Evolutionary conservation across 1,284 basidiomycete species (phyloP), one percentile per base, ranked within the genome.

Genomic region (Trametes pubescens): DNA sequence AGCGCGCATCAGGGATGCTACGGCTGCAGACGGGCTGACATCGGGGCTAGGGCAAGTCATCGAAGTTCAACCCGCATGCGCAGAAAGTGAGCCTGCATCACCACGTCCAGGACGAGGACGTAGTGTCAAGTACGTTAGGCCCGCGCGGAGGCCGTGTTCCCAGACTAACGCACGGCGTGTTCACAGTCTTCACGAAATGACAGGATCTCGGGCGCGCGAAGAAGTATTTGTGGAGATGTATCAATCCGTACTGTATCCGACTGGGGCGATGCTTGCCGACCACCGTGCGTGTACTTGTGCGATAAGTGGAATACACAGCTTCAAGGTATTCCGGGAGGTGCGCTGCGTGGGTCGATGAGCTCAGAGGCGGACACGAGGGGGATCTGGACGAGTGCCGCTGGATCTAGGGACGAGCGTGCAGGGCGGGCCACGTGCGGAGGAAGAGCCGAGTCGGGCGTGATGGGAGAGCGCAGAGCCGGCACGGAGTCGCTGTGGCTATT

Each of bases 21-120:
- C 58, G 51, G 58, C 14, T 61, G 54, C 51, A 53, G 44, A 49
- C 26, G 44, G 44, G 24, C 62, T 69, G 61, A 69, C 64, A 48
- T 32, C 37, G 35, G 26, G 24, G n/a, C 18, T 70, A 91, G 95
- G 95, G 95, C 4, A 93, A 93, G 75, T 94, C 93, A 38, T 93
- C 91, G 70, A 95, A 95, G 77, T 96, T 96, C 77, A 85, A 89
- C 51, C 96, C 96, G 1, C 93, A 97, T 74, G 93, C 95, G 1
- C 96, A 98, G 77, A 98, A 97, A 77, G 95, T 94, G 60, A 95
- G 96, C 49, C 80, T 98, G 63, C 84, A 82, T 47, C 97, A 99
- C 79, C 84, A 88, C 59, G 92, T 98, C 21, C 90, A 92, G 72
- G 95, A 98, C 73, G 96, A 98, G 77, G 97, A 99, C 76, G 96